These are phyloP conservation scores for Eudorina sp. DNA, from an alignment of 139 green algal species.

Conservation along the genomic window DNA sequence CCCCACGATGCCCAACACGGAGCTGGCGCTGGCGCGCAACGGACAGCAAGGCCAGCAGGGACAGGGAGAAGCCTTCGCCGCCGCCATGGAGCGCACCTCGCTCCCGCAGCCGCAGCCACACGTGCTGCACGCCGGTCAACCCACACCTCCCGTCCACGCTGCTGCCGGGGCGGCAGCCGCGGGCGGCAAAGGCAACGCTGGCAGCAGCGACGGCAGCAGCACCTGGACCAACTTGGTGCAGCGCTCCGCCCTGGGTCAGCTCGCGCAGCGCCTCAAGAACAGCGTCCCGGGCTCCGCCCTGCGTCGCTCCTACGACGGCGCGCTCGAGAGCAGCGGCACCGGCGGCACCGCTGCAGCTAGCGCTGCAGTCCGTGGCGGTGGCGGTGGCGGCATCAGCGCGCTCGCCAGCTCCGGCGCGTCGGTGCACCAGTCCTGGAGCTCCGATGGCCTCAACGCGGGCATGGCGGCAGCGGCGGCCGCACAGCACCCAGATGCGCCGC, in stretches of 20 bases:
- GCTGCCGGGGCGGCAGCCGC: not conserved
- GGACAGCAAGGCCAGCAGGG: not conserved
- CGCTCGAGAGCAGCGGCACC: not conserved
- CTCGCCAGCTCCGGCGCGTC: not conserved
- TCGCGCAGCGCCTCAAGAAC: not conserved
- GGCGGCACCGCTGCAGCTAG: not conserved
- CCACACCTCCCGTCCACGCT: not conserved
- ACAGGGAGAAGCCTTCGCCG: not conserved
- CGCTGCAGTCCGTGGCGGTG: not conserved
- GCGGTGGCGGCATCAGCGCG: not conserved
- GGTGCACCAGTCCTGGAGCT: slow-evolving; percentile 29
- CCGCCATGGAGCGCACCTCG: too few relatives aligned
- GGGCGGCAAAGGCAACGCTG: too few relatives aligned
- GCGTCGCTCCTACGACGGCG: not conserved
- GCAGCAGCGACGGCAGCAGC: slow-evolving; percentile 13
- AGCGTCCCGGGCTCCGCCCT: not conserved
- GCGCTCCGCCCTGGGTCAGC: not conserved
- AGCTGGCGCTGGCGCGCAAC: not conserved
- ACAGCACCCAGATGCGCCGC: too few relatives aligned
- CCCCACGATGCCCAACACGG: not conserved
- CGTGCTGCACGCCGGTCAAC: not conserved
- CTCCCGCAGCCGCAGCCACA: too few relatives aligned
- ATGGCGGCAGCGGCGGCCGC: too few relatives aligned
- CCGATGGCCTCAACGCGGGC: not conserved
- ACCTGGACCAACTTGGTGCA: not conserved